Evolutionary conservation across 2,329 filamentous ascomycete species (phyloP).

Genomic region (Orbilia ellipsospora): DNA sequence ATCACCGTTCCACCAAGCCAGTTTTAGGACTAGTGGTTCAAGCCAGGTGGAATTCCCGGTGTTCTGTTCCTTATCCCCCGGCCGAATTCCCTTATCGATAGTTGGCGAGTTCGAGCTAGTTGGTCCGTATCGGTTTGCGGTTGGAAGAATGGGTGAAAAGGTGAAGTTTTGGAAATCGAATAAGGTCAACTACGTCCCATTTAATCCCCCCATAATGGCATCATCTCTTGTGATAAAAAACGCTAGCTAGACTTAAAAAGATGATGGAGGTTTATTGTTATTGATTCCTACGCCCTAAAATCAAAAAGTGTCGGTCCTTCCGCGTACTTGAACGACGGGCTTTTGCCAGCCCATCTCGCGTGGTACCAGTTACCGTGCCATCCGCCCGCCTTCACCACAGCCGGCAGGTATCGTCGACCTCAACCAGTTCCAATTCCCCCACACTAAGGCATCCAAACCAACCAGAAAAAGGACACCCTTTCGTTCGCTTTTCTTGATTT

Average conservation of each 20-base stretch:
- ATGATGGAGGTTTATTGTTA: too few species aligned
- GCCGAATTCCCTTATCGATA: constrained; percentile 3
- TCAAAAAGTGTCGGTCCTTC: constrained; percentile 17
- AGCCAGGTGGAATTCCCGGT: neutral
- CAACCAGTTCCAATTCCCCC: neutral
- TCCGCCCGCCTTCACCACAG: too few species aligned
- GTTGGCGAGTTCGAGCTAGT: neutral
- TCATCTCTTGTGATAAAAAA: neutral
- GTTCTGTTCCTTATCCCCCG: neutral
- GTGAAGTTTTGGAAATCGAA: neutral
- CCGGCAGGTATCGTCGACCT: constrained; percentile 1
- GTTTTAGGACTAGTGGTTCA: constrained; percentile 2
- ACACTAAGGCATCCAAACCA: neutral
- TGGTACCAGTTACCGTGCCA: constrained; percentile 6
- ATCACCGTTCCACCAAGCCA: constrained; percentile 41
- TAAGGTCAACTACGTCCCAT: neutral
- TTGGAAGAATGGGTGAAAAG: neutral
- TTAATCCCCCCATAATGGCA: neutral
- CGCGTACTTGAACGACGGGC: constrained; percentile 15
- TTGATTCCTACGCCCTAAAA: neutral
- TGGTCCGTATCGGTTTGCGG: neutral
- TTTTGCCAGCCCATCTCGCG: constrained; percentile 12
- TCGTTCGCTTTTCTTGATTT: constrained; percentile 23
- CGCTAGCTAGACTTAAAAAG: too few species aligned
- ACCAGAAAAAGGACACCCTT: constrained; percentile 10